A percentile compares a stretch with the other conserved stretches of the same genome.
Evolutionary conservation across 441 rosid species (phyloP).

Genomic region (Adansonia grandidieri): DNA sequence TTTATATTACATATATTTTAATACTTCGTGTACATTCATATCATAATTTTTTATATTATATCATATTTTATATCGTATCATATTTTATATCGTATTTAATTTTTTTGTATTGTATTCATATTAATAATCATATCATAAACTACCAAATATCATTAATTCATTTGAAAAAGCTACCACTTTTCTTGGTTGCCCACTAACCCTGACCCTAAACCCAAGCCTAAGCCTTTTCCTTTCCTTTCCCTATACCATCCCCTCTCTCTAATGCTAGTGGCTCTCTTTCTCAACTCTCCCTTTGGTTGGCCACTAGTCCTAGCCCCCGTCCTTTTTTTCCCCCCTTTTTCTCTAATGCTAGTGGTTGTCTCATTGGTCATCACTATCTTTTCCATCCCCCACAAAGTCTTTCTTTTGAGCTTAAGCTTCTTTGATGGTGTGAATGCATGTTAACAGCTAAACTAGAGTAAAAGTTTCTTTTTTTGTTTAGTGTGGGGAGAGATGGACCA

Average conservation of each 20-base stretch:
- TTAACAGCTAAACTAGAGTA: conserved; percentile 40
- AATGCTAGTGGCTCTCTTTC: conserved; percentile 40
- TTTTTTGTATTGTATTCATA: too few relatives aligned
- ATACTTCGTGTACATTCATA: too few relatives aligned
- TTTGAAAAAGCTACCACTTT: conserved; percentile 47
- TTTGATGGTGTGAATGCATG: conserved; percentile 18
- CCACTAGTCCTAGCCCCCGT: conserved; percentile 42
- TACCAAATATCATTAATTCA: conserved; percentile 47
- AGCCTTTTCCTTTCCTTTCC: neutral
- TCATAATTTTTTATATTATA: too few relatives aligned
- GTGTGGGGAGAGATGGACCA: conserved; percentile 65
- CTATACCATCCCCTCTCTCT: neutral
- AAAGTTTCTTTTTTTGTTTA: conserved; percentile 25
- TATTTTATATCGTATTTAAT: too few relatives aligned
- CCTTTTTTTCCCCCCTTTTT: conserved; percentile 20
- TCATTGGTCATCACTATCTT: conserved; percentile 9
- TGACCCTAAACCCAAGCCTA: conserved; percentile 19
- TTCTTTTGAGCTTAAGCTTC: conserved; percentile 15
- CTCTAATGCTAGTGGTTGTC: conserved; percentile 42
- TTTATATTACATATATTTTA: too few relatives aligned
- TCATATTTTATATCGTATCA: neutral
- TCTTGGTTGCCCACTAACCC: conserved; percentile 47
- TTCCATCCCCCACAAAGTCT: conserved; percentile 19
- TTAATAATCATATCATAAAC: too few relatives aligned
- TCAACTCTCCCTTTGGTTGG: conserved; percentile 29